These are phyloP conservation scores for Penicillium sp. DNA, from an alignment of 2,329 filamentous ascomycete species.

Conservation along the genomic window DNA sequence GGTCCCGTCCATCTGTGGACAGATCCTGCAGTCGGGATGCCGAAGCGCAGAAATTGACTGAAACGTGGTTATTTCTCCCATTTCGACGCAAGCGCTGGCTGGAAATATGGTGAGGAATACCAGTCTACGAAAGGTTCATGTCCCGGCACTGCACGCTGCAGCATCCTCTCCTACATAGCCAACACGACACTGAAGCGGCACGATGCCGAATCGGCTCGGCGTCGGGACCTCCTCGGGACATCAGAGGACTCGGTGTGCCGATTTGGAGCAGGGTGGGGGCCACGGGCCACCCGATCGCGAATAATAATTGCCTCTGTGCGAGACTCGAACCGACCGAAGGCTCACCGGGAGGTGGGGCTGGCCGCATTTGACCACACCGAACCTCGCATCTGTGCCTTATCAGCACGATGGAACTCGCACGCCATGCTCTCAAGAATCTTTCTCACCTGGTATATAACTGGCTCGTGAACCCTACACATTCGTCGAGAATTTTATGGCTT, in stretches of 20 bases:
- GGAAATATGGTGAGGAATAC: no score
- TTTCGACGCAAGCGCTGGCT: no score
- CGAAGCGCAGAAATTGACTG: conserved; percentile 7
- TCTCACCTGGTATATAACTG: not conserved
- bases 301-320: conserved; percentile 20
- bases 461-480: no score
- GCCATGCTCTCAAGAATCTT: not conserved
- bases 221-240: conserved; percentile 12
- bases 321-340: conserved; percentile 19
- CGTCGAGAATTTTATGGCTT: not conserved
- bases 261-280: conserved; percentile 19
- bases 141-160: no score
- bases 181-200: conserved; percentile 8
- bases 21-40: conserved; percentile 22
- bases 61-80: not conserved
- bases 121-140: no score
- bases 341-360: conserved; percentile 19
- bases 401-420: conserved; percentile 3
- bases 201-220: conserved; percentile 20
- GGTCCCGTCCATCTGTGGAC: conserved; percentile 13
- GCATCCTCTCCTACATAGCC: not conserved
- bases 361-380: conserved; percentile 4
- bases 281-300: conserved; percentile 15
- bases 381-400: conserved; percentile 11
- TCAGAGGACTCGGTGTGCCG: conserved; percentile 24